Evolutionary conservation across 257 asterid genomes (phyloP).

Genomic region (Scutellaria galericulata): DNA sequence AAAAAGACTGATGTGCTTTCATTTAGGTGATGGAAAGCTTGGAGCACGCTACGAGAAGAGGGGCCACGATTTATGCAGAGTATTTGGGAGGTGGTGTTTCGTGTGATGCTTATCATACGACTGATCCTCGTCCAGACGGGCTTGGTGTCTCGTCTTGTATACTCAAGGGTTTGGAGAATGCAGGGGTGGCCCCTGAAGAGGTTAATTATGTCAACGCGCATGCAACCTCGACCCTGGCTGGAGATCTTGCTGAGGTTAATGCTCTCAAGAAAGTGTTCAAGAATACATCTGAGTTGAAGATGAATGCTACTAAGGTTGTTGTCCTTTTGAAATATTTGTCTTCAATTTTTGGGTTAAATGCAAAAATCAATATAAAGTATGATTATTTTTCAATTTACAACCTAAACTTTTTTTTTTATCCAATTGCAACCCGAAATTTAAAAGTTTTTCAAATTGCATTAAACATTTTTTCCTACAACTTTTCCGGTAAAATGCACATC

Average conservation of each 20-base stretch:
- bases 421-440: too few relatives aligned
- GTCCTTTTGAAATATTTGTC: background rate
- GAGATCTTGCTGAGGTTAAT: conserved; percentile 60
- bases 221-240: conserved; percentile 64
- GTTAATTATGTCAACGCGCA: conserved; percentile 67
- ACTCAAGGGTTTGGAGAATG: conserved; percentile 39
- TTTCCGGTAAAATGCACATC: too few relatives aligned
- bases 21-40: conserved; percentile 47
- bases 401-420: too few relatives aligned
- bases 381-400: too few relatives aligned
- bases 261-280: conserved; percentile 59
- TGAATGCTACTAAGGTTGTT: conserved; percentile 62
- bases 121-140: conserved; percentile 50
- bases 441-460: too few relatives aligned
- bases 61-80: conserved; percentile 42
- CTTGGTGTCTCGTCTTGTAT: conserved; percentile 51
- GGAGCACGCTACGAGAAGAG: conserved; percentile 48
- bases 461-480: too few relatives aligned
- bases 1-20: too few relatives aligned
- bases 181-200: conserved; percentile 59
- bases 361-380: too few relatives aligned
- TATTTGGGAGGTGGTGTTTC: conserved; percentile 51
- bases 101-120: conserved; percentile 51
- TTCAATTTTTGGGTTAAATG: too few relatives aligned
- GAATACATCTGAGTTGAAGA: conserved; percentile 53